Percentiles rank a stretch among this genome's conserved stretches.
Conservation (phyloP, 1,284 basidiomycete genomes). For the Fereydounia khargensis region DNA sequence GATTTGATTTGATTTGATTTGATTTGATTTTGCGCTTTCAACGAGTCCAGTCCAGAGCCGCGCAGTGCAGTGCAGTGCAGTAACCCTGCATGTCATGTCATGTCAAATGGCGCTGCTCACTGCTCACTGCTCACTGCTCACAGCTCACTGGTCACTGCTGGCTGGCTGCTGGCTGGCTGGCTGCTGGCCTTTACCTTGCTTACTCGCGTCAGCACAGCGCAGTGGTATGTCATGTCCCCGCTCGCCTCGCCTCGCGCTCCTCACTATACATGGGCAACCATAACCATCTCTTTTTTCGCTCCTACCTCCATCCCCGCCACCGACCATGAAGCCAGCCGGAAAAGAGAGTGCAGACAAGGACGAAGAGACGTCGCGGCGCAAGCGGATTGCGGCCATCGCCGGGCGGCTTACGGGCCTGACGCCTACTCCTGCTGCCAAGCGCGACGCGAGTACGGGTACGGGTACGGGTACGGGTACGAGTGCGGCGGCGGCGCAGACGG, state of each 20-base stretch:
- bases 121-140: not conserved
- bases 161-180: too few species aligned
- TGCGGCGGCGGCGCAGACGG: conserved; percentile 2
- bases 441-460: conserved; percentile 4
- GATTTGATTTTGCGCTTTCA: too few species aligned
- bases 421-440: conserved; percentile 14
- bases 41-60: too few species aligned
- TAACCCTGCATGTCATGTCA: not conserved
- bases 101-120: not conserved
- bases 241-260: not conserved
- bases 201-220: too few species aligned
- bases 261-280: not conserved
- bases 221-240: too few species aligned
- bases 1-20: too few species aligned
- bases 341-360: not conserved
- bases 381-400: conserved; percentile 22
- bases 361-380: conserved; percentile 11
- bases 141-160: too few species aligned
- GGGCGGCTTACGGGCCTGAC: too few species aligned
- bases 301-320: too few species aligned
- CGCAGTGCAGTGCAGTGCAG: too few species aligned
- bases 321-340: not conserved
- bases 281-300: too few species aligned
- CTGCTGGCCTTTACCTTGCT: too few species aligned
- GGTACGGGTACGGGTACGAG: conserved; percentile 25